Base-by-base conservation (phyloP, 106 monocot genomes). In the Acorus calamus region DNA sequence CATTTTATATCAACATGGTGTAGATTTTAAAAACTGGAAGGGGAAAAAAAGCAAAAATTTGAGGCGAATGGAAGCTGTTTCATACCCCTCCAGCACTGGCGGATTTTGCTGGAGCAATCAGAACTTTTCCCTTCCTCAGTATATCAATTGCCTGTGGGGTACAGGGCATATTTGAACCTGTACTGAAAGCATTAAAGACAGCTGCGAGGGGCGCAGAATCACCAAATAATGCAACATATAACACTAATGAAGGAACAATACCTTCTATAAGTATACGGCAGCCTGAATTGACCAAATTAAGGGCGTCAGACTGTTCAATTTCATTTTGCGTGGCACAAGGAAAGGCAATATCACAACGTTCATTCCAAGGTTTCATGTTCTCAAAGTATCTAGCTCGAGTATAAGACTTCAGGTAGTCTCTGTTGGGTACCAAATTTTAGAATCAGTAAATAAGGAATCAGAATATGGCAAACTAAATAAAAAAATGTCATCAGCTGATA, bases 161-260 rank as follows among this genome's bases (percentile, higher is more conserved):
- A 67, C 98, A 92, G 46, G 98, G 84, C 98, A 98, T 98, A 73
- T 79, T 92, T 67, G 92, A 91, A 75, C 98, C 98, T 98, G 67
- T 7, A 54, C 44, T 46, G 42, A 12, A 45, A 64, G 53, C 7
- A 63, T 9, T 42, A 49, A 14, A 56, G 8, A 42, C 11, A 50
- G 3, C 3, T 13, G 13, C 4, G 9, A 57, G 53, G 10, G 48
- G 4, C 1, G 4, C 14, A 55, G 7, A 59, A 46, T 28, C 46
- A 56, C 46, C 6, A 42, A 60, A 70, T 28, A 47, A 61, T 47
- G 54, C 12, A 11, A 57, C 11, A 55, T 11, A 41, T 46, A 45
- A 13, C 6, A 28, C 28, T 28, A 28, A 28, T 28, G 8, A 6
- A 60, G 44, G 4, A 11, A 8, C 9, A 45, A 2, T 70, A 98